Evolutionary conservation across 2,329 filamentous ascomycete species (phyloP), one percentile per base, ranked within the genome.

Genomic region (Phyllachora maydis): DNA sequence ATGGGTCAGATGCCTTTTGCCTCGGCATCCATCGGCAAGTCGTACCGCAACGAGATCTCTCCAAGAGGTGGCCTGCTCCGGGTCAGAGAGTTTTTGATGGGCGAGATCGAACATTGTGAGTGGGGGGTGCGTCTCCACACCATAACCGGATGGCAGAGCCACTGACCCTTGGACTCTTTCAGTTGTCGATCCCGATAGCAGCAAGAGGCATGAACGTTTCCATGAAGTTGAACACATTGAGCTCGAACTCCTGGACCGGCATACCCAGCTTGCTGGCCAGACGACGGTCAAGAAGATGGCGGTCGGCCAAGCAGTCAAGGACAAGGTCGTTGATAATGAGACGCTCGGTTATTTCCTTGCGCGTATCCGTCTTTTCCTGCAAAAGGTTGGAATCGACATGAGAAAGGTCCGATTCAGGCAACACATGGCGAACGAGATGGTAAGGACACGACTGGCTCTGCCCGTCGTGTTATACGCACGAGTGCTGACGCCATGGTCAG

Each of bases 21-120:
- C 9, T 95, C 85, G 23, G 88, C 88, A 22, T 91, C 79, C 18
- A 90, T 98, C 45, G 88, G 88, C 50, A 92, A 92, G 53, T 93
- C 85, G 2, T 95, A 92, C 65, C 71, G 88, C 40, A 98, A 98
- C 46, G 88, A 98, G 45, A 93, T 98, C 37, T 93, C 88, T 0
- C 88, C 88, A 7, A 69, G 88, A 26, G 68, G 79, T 32, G 88
- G 88, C 51, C 69, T 98, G 19, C 55, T 98, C 28, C 76, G 88
- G 37, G 88, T 98, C 20, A 78, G 88, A 38, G 88, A 98, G 49
- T 95, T 98, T 54, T 54, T 93, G 38, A 95, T 98, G 88, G 88
- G 85, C 13, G 88, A 98, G 53, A 92, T 98, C 37, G 88, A 98
- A 56, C 88, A 98, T 50, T 98, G n/a, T n/a, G n/a, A n/a, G n/a